Percentiles rank a stretch among this genome's conserved stretches.
phyloP scores from a whole-genome alignment of 129 eudicot species.

The Escallonia rubra region DNA sequence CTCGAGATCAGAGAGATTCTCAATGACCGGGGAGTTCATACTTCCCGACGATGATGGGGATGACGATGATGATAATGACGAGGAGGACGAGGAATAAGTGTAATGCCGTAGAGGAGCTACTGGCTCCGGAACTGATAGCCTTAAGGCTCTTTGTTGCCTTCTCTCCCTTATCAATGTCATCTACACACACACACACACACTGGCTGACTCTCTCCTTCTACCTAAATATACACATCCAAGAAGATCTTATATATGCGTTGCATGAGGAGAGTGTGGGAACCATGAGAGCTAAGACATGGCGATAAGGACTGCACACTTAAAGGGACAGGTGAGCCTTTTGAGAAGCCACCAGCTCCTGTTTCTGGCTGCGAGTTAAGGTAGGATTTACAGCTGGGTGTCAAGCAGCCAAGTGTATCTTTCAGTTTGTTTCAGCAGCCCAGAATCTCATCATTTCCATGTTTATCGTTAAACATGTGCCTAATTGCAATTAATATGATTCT shows the following conservation, averaged over 20 bases:
- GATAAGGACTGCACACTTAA: constrained; percentile 5
- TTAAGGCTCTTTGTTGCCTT: constrained; percentile 23
- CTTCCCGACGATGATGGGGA: constrained; percentile 14
- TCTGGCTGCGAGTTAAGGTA: constrained; percentile 36
- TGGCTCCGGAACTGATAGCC: constrained; percentile 9
- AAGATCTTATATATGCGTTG: not conserved
- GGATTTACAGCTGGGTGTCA: not conserved
- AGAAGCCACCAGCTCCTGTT: constrained; percentile 6
- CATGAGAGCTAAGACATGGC: constrained; percentile 2
- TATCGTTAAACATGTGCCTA: no score
- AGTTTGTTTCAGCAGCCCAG: no score
- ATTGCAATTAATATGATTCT: no score
- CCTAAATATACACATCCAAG: not conserved
- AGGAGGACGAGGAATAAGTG: not conserved
- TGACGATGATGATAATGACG: constrained; percentile 13
- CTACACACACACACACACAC: not conserved
- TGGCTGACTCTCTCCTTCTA: no score
- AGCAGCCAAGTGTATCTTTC: constrained; percentile 16
- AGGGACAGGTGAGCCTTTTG: constrained; percentile 30
- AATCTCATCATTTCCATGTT: not conserved
- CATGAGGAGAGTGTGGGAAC: not conserved
- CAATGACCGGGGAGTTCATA: constrained; percentile 15
- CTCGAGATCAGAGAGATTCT: constrained; percentile 20
- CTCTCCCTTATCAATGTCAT: constrained; percentile 35
- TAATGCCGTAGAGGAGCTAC: not conserved